Conservation (phyloP, 257 asterid genomes). For the Solanum acaule region DNA sequence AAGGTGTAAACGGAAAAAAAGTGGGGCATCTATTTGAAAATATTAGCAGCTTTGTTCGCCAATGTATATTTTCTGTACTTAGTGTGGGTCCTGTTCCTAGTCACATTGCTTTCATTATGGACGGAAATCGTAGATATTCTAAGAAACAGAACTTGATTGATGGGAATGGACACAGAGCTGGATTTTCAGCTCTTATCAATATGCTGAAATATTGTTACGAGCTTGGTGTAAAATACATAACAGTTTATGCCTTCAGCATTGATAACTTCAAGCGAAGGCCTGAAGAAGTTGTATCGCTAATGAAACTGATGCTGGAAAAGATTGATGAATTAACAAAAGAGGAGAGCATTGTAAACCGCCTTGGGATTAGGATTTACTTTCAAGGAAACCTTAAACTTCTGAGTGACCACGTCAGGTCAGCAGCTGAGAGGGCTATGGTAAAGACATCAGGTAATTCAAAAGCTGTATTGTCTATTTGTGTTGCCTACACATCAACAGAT, state of each 20-base stretch:
- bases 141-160: constrained; percentile 40
- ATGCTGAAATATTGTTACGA: constrained; percentile 66
- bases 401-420: constrained; percentile 37
- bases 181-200: constrained; percentile 46
- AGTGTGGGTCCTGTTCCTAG: constrained; percentile 50
- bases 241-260: constrained; percentile 75
- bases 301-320: constrained; percentile 63
- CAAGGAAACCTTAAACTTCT: constrained; percentile 60
- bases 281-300: constrained; percentile 69
- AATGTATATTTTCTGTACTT: constrained; percentile 26
- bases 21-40: neutral
- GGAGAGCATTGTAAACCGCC: constrained; percentile 41
- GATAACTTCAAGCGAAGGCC: constrained; percentile 72
- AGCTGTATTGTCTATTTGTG: constrained; percentile 49
- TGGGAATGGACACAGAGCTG: constrained; percentile 55
- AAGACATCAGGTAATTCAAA: constrained; percentile 52
- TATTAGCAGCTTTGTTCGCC: neutral
- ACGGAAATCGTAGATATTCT: constrained; percentile 74
- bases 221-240: constrained; percentile 41
- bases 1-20: neutral
- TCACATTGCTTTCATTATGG: constrained; percentile 80
- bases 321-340: constrained; percentile 50
- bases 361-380: constrained; percentile 62
- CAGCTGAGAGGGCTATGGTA: constrained; percentile 66
- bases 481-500: constrained; percentile 82